These are phyloP conservation scores for Syzygium malaccense DNA, from an alignment of 441 rosid genomes.

Conservation along the genomic window DNA sequence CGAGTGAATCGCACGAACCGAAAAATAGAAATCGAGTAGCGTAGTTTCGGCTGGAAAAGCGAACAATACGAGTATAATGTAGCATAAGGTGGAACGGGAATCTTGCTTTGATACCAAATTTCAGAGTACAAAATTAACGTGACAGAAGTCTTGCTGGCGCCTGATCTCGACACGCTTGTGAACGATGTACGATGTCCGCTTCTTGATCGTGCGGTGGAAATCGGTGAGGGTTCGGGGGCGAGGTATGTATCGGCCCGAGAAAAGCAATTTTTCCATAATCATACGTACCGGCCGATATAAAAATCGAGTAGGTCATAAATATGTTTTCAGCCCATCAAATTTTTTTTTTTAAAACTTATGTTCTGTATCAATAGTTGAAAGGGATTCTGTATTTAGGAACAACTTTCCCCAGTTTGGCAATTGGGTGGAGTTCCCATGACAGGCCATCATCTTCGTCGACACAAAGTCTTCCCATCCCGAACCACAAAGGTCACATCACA, in stretches of 20 bases:
- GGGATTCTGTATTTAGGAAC: background rate
- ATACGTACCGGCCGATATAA: fast-evolving
- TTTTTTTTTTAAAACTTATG: background rate
- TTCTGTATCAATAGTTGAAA: background rate
- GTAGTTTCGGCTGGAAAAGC: fast-evolving
- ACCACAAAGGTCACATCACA: background rate
- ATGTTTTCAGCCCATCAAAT: background rate
- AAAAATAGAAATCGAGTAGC: too few species aligned
- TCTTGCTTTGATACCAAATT: too few species aligned
- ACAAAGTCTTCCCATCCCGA: background rate
- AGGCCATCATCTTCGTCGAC: background rate
- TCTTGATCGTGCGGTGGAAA: too few species aligned
- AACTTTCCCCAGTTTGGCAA: background rate
- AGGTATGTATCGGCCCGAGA: background rate
- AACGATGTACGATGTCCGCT: too few species aligned
- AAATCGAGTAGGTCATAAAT: background rate
- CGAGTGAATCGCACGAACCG: too few species aligned
- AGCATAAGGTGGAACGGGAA: too few species aligned
- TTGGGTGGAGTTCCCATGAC: background rate
- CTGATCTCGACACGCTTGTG: background rate
- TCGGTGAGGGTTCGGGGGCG: background rate
- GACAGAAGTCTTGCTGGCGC: too few species aligned
- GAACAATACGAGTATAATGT: fast-evolving
- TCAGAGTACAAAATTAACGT: too few species aligned
- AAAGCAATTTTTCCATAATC: background rate